Base-by-base conservation (phyloP, 2,329 filamentous ascomycete species). In the Bipolaris cookei region DNA sequence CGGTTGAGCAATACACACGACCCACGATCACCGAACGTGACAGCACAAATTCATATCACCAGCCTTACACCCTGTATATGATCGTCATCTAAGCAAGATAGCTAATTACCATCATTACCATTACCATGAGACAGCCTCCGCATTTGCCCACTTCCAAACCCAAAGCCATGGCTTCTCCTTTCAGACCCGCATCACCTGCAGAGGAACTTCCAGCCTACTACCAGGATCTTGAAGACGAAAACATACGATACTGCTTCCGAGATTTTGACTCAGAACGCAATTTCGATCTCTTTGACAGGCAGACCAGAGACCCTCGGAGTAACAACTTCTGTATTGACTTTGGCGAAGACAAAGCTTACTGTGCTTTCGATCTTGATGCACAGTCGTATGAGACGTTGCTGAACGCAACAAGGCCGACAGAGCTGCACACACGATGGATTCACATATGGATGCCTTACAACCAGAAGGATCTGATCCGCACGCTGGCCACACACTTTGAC, bases 381-480 rank as follows among this genome's bases (percentile, higher is more conserved):
- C 61, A 74, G 1, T 77, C 82, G 3, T 71, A 87, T 28, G 77
- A 61, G 44, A 74, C 51, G 44, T 63, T 74, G 14, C 54, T 77
- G 11, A 62, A 67, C 30, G 59, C 67, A 6, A 70, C 83, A 66
- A 78, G 81, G 54, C 80, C 83, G 2, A 76, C 75, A 38, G 80
- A 78, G 46, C 76, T 82, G 43, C 82, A 80, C 58, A 86, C 89
- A 3, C 82, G 89, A 73, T 92, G 90, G 90, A 90, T 92, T 64
- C 90, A 92, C 61, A 82, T 92, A 23, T 92, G 88, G 87, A 81
- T 84, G 44, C 89, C 89, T 0, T 84, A 86, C 65, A 73, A 76
- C 16, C 88, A 91, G 65, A 79, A 77, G 34, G 79, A 83, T 3
- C 69, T 83, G 8, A 80, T 92, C 42, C 78, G 80, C 63, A 77